These are phyloP conservation scores for Cnidoscolus chayamansa DNA, from an alignment of 441 rosid species.

Conservation along the genomic window DNA sequence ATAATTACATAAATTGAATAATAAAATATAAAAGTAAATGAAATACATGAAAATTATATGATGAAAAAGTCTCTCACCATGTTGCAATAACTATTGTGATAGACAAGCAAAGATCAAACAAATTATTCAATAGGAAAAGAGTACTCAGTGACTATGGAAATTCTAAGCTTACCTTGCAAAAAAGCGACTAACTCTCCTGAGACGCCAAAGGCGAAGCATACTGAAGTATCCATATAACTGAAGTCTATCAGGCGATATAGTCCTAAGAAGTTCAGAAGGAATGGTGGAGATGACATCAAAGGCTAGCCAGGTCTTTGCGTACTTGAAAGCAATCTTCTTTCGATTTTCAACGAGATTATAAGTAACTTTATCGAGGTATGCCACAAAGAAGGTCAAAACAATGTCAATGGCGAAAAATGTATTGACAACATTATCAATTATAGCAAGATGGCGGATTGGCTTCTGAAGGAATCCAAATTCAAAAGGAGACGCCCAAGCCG, in stretches of 20 bases:
- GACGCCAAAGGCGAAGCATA: constrained; percentile 93
- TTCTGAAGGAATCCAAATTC: constrained; percentile 63
- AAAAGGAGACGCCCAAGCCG: constrained; percentile 90
- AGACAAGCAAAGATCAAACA: no score
- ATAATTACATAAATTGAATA: no score
- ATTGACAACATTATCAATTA: constrained; percentile 62
- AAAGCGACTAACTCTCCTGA: constrained; percentile 66
- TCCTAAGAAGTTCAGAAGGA: constrained; percentile 57
- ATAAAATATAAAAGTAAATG: no score
- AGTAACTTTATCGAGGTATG: constrained; percentile 65
- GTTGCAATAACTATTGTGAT: no score
- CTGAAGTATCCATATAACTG: constrained; percentile 60
- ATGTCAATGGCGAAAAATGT: constrained; percentile 66
- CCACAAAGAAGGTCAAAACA: constrained; percentile 72
- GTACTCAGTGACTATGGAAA: background rate
- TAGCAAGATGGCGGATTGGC: constrained; percentile 44
- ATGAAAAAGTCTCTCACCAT: no score
- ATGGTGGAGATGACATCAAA: constrained; percentile 69
- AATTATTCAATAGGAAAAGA: background rate
- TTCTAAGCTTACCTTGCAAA: constrained; percentile 50
- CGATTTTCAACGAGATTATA: constrained; percentile 62
- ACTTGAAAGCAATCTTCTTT: constrained; percentile 61
- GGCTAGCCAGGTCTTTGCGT: constrained; percentile 48
- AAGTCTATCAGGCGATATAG: constrained; percentile 45
- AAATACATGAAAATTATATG: no score